phyloP scores from a whole-genome alignment of 768 basidiomycete genomes.

The Leccinum barrowsii region DNA sequence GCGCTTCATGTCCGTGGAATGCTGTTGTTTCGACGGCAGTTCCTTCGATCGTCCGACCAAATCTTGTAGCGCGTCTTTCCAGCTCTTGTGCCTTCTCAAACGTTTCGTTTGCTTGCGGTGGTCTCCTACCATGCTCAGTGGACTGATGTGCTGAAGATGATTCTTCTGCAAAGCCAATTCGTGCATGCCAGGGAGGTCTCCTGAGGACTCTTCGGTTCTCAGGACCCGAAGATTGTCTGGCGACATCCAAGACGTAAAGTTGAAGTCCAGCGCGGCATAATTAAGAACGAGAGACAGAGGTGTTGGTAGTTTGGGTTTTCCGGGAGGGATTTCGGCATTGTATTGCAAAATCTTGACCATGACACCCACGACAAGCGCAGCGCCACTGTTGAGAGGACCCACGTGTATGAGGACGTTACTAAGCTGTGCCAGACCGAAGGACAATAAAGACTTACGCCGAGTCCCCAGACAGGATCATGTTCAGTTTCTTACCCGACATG shows the following conservation, averaged over 20 bases:
- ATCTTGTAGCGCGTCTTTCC: slow-evolving; percentile 56
- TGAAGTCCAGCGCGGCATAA: slow-evolving; percentile 94
- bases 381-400: slow-evolving; percentile 57
- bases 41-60: slow-evolving; percentile 41
- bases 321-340: slow-evolving; percentile 30
- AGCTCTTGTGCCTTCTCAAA: slow-evolving; percentile 53
- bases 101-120: slow-evolving; percentile 36
- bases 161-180: slow-evolving; percentile 78
- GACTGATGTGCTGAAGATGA: slow-evolving; percentile 85
- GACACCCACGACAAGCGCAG: slow-evolving; percentile 79
- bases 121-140: slow-evolving; percentile 88
- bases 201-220: slow-evolving; percentile 82
- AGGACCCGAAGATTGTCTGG: slow-evolving; percentile 79
- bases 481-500: slow-evolving; percentile 79
- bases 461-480: slow-evolving; percentile 83
- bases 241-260: slow-evolving; percentile 97
- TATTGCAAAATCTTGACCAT: slow-evolving; percentile 82
- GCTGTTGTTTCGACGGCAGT: slow-evolving; percentile 8
- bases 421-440: neutral
- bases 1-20: slow-evolving; percentile 26
- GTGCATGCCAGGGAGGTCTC: slow-evolving; percentile 69
- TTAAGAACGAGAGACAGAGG: slow-evolving; percentile 84
- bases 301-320: slow-evolving; percentile 49
- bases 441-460: slow-evolving; percentile 75
- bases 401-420: slow-evolving; percentile 10